phyloP scores from a whole-genome alignment of 78 protist genomes.

The slime mould (Dictyostelium discoideum) region DNA sequence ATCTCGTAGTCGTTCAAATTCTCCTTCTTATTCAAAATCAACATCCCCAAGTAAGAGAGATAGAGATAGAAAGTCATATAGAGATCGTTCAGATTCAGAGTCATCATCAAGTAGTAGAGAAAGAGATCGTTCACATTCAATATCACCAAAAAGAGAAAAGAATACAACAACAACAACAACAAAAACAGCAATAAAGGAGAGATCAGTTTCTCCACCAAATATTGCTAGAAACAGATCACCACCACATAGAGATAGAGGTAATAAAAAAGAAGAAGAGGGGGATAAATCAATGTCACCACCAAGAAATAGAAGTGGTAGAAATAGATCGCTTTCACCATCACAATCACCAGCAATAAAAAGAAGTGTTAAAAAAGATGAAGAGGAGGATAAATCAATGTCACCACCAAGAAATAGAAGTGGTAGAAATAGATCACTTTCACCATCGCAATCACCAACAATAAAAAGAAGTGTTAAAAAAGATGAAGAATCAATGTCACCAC shows the following conservation, averaged over 20 bases:
- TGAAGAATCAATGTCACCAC: not conserved
- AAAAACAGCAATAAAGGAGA: not conserved
- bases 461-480: not conserved
- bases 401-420: slow-evolving; percentile 9
- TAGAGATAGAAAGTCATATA: not conserved
- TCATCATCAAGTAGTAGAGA: not conserved
- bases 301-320: slow-evolving; percentile 1
- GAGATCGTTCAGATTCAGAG: not conserved
- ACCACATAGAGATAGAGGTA: no score
- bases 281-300: slow-evolving; percentile 8
- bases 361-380: not conserved
- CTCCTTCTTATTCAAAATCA: not conserved
- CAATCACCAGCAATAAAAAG: slow-evolving; percentile 8
- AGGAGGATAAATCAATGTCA: not conserved
- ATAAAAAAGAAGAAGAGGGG: no score
- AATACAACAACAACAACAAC: not conserved
- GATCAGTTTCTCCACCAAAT: no score
- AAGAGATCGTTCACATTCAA: not conserved
- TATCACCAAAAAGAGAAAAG: not conserved
- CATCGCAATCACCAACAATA: slow-evolving; percentile 31
- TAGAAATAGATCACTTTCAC: not conserved
- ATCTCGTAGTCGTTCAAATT: slow-evolving; percentile 5
- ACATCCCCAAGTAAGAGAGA: not conserved
- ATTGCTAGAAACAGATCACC: no score
- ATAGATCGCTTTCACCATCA: not conserved